Evolutionary conservation across 2,329 filamentous ascomycete genomes (phyloP).

Genomic region (Lecanicillium sp.): DNA sequence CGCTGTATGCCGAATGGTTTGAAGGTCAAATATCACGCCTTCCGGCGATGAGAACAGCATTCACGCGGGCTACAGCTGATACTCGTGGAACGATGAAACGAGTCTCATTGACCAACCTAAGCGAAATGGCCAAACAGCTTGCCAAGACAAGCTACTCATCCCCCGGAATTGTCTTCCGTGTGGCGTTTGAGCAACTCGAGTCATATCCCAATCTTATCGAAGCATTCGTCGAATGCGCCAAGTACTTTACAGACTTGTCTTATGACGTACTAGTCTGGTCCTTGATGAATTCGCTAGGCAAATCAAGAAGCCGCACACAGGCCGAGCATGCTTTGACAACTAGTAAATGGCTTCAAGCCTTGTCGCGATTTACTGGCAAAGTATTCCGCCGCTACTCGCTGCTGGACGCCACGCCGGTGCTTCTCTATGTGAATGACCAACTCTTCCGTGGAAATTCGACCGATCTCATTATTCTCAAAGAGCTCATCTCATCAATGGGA

Average conservation of each 20-base stretch:
- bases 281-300: constrained; percentile 65
- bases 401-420: constrained; percentile 74
- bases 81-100: constrained; percentile 83
- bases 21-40: constrained; percentile 67
- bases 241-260: constrained; percentile 85
- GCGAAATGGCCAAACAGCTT: constrained; percentile 76
- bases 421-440: constrained; percentile 85
- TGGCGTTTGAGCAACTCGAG: constrained; percentile 84
- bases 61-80: constrained; percentile 66
- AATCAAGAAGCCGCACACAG: constrained; percentile 54
- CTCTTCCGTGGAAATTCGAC: constrained; percentile 76
- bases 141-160: constrained; percentile 90
- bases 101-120: constrained; percentile 78
- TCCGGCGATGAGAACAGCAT: constrained; percentile 70
- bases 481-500: constrained; percentile 86
- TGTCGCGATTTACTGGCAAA: constrained; percentile 84
- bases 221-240: constrained; percentile 86
- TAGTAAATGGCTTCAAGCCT: constrained; percentile 83
- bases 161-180: constrained; percentile 83
- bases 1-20: constrained; percentile 91
- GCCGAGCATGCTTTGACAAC: constrained; percentile 61
- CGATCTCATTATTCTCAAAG: constrained; percentile 83
- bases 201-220: constrained; percentile 93
- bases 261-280: constrained; percentile 94
- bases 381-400: constrained; percentile 80